These are phyloP conservation scores for Darksidea phi DNA, from an alignment of 495 filamentous ascomycete species.

Conservation along the genomic window DNA sequence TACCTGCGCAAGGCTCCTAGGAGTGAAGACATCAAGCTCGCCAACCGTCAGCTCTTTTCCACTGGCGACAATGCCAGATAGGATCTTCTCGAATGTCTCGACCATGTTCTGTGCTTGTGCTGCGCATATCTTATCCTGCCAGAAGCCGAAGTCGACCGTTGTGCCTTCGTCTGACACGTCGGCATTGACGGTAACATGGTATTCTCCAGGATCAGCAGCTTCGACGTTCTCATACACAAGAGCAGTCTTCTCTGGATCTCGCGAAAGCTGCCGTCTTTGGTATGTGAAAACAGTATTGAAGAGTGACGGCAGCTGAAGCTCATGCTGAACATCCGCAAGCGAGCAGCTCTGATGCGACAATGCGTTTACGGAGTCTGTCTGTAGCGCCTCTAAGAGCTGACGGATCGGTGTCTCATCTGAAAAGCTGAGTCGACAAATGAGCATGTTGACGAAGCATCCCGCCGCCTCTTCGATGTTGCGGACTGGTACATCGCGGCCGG, in stretches of 20 bases:
- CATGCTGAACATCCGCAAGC: constrained; percentile 35
- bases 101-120: constrained; percentile 31
- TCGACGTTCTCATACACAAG: constrained; percentile 30
- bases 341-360: constrained; percentile 38
- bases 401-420: constrained; percentile 43
- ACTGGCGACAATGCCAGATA: constrained; percentile 12
- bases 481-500: constrained; percentile 52
- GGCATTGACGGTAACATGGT: constrained; percentile 34
- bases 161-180: constrained; percentile 30
- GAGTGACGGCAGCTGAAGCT: constrained; percentile 26
- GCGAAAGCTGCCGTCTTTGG: constrained; percentile 22
- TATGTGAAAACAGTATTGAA: constrained; percentile 38
- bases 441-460: constrained; percentile 56
- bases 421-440: constrained; percentile 52
- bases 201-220: constrained; percentile 33
- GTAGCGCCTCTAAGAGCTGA: constrained; percentile 22
- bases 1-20: constrained; percentile 45
- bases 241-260: constrained; percentile 16
- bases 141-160: constrained; percentile 32
- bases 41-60: constrained; percentile 32
- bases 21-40: constrained; percentile 45
- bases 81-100: constrained; percentile 30
- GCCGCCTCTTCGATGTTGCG: constrained; percentile 50
- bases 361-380: constrained; percentile 32
- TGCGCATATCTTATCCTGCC: constrained; percentile 31